Percentiles rank a stretch among this genome's conserved stretches.
Evolutionary conservation across 2,329 filamentous ascomycete genomes (phyloP).

Genomic region (Colletotrichum euphorbiae): DNA sequence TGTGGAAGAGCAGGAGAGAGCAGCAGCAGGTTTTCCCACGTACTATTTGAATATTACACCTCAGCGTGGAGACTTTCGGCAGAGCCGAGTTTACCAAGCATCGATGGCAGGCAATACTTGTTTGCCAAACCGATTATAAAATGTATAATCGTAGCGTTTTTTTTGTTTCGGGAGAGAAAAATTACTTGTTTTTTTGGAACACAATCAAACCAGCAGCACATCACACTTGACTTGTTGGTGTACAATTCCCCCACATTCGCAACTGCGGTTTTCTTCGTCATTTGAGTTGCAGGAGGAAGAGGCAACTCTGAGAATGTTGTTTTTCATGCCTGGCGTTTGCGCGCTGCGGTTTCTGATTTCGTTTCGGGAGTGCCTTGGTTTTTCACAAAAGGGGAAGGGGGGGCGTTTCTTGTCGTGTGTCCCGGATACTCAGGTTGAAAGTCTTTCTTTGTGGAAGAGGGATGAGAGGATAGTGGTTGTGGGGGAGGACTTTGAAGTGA

Average conservation of each 20-base stretch:
- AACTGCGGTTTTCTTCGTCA: no score
- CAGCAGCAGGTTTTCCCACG: not conserved
- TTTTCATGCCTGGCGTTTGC: no score
- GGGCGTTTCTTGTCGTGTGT: not conserved
- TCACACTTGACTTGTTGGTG: not conserved
- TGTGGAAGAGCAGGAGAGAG: not conserved
- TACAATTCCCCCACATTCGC: no score
- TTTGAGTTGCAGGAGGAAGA: no score
- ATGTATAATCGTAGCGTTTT: constrained; percentile 38
- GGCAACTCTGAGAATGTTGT: no score
- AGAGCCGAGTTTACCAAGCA: constrained; percentile 17
- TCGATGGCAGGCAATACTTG: not conserved
- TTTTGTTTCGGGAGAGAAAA: not conserved
- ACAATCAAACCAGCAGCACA: no score
- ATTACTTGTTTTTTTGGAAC: constrained; percentile 7
- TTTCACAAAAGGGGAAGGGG: no score
- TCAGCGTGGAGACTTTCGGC: constrained; percentile 9
- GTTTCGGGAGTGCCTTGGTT: no score
- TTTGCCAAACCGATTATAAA: constrained; percentile 25
- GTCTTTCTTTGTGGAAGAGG: not conserved
- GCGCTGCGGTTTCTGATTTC: no score
- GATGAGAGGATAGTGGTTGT: not conserved
- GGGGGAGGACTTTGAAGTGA: not conserved
- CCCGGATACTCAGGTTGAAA: not conserved
- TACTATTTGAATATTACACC: constrained; percentile 20